These are phyloP conservation scores for Pleurotus eryngii DNA, from an alignment of 768 basidiomycete genomes.

Conservation along the genomic window DNA sequence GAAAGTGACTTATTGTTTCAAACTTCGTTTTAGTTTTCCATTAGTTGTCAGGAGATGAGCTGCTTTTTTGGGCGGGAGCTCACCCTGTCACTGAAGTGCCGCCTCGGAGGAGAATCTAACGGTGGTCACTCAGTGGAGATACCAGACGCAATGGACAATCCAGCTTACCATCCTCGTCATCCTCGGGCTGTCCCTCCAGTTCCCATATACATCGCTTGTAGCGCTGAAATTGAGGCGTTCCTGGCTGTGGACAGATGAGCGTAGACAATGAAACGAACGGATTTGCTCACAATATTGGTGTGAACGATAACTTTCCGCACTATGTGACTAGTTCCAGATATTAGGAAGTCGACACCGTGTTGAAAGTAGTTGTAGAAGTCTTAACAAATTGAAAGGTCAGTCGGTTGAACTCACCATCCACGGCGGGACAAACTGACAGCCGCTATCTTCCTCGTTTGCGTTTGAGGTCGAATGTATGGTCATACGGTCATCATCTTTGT, in stretches of 20 bases:
- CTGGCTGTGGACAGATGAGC: slow-evolving; percentile 52
- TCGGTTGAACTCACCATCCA: not conserved
- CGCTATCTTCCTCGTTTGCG: slow-evolving; percentile 48
- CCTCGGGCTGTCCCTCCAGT: slow-evolving; percentile 74
- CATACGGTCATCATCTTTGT: slow-evolving; percentile 90
- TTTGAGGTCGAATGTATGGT: slow-evolving; percentile 63
- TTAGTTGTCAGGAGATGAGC: not conserved
- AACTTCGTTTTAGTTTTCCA: slow-evolving; percentile 38
- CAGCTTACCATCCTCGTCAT: slow-evolving; percentile 71
- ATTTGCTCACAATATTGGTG: slow-evolving; percentile 70
- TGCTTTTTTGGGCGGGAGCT: slow-evolving; percentile 10
- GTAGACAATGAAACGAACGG: not conserved
- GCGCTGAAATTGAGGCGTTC: slow-evolving; percentile 83
- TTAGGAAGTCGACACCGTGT: slow-evolving; percentile 83
- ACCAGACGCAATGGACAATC: slow-evolving; percentile 6
- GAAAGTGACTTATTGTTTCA: slow-evolving; percentile 75
- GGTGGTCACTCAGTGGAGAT: slow-evolving; percentile 1
- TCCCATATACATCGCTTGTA: slow-evolving; percentile 94
- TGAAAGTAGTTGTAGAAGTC: slow-evolving; percentile 95
- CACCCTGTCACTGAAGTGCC: slow-evolving; percentile 70
- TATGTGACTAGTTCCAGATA: slow-evolving; percentile 65
- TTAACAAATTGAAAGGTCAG: slow-evolving; percentile 80
- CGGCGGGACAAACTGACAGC: slow-evolving; percentile 31
- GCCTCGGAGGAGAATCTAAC: slow-evolving; percentile 70
- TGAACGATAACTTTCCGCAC: slow-evolving; percentile 87